Evolutionary conservation across 2,329 filamentous ascomycete species (phyloP).

Genomic region (Furcasterigmium sp.): DNA sequence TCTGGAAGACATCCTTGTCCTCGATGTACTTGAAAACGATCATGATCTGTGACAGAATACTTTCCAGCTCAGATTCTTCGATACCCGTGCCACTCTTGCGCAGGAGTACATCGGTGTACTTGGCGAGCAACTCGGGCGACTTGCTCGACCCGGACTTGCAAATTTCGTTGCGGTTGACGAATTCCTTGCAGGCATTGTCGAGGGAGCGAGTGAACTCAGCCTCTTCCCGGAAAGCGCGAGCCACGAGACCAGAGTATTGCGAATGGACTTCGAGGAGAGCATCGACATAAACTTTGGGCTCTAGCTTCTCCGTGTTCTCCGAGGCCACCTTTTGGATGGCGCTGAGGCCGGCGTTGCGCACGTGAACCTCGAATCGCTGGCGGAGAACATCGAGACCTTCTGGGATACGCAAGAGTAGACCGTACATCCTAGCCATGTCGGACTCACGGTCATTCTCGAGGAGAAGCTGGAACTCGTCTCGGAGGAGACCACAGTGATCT

Average conservation of each 20-base stretch:
- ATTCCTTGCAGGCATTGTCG: conserved; percentile 95
- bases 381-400: conserved; percentile 88
- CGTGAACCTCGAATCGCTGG: conserved; percentile 84
- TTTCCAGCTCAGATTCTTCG: conserved; percentile 90
- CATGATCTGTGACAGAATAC: conserved; percentile 88
- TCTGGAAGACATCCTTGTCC: conserved; percentile 99
- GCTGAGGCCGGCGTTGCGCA: conserved; percentile 79
- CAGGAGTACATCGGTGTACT: conserved; percentile 88
- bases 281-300: conserved; percentile 96
- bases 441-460: conserved; percentile 93
- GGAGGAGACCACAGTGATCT: conserved; percentile 77
- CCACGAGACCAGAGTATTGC: conserved; percentile 86
- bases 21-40: conserved; percentile 99
- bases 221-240: conserved; percentile 88
- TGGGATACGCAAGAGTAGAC: conserved; percentile 79
- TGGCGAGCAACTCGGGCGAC: conserved; percentile 89
- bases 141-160: conserved; percentile 92
- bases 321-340: conserved; percentile 88
- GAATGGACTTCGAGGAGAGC: conserved; percentile 91
- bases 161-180: conserved; percentile 95
- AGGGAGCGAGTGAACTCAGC: conserved; percentile 94
- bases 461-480: conserved; percentile 92
- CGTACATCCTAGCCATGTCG: conserved; percentile 96
- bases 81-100: conserved; percentile 91
- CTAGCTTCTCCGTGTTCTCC: conserved; percentile 79